Percentiles rank a stretch among this genome's conserved stretches.
These are phyloP conservation scores for Cladosporium sp. DNA, from an alignment of 2,329 filamentous ascomycete genomes.

Conservation along the genomic window DNA sequence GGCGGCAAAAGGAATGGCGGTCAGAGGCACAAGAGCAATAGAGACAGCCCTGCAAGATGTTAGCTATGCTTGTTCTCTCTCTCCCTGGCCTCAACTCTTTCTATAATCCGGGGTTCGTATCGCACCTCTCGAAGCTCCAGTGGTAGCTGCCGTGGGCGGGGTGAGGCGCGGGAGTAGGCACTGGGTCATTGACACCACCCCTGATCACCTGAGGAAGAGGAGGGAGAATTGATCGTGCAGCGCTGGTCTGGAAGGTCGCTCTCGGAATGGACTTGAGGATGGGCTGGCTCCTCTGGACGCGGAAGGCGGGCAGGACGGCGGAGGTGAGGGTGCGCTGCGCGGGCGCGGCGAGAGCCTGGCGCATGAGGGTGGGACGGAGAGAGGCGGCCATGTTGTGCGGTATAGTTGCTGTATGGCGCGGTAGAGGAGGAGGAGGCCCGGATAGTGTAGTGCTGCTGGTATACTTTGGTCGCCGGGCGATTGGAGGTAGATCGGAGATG, in stretches of 20 bases:
- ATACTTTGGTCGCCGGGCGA: no score
- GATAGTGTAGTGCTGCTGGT: no score
- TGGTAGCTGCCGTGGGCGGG: slow-evolving; percentile 92
- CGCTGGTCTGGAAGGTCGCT: slow-evolving; percentile 82
- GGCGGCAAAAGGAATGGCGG: slow-evolving; percentile 84
- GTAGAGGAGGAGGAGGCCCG: not conserved
- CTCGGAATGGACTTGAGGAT: slow-evolving; percentile 42
- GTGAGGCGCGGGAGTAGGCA: slow-evolving; percentile 63
- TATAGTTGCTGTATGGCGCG: slow-evolving; percentile 18
- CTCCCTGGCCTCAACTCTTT: not conserved
- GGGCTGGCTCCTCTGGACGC: slow-evolving; percentile 27
- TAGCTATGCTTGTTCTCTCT: not conserved
- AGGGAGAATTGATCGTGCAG: slow-evolving; percentile 70
- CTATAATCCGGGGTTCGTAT: not conserved
- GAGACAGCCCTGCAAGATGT: slow-evolving; percentile 48
- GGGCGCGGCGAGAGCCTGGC: slow-evolving; percentile 39
- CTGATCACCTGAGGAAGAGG: slow-evolving; percentile 60
- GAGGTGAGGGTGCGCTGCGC: slow-evolving; percentile 36
- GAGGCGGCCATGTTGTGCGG: slow-evolving; percentile 47
- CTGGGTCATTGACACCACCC: slow-evolving; percentile 76
- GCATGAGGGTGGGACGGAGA: slow-evolving; percentile 46
- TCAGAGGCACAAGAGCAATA: slow-evolving; percentile 76
- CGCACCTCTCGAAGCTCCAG: slow-evolving; percentile 84
- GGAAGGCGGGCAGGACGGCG: slow-evolving; percentile 32
- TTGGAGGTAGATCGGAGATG: no score